Conservation (phyloP, 192 early-diverging fungal species). For the Obelidium mucronatum region DNA sequence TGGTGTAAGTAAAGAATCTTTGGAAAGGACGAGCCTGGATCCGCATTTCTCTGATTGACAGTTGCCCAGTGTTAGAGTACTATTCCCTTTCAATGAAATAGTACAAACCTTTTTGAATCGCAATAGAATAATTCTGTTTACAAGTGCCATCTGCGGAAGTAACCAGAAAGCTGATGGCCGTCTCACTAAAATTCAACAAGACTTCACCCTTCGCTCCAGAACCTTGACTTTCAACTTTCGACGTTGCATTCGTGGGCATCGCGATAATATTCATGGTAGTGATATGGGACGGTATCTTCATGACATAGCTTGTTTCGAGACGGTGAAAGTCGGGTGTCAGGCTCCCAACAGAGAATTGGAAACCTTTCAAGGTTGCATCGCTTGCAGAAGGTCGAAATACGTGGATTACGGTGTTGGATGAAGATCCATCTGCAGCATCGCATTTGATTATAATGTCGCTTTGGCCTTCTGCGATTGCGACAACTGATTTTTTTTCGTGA, state of each 20-base stretch:
- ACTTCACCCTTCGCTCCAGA: not conserved
- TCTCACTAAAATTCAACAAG: conserved; percentile 21
- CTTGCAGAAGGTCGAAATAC: conserved; percentile 46
- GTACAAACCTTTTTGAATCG: conserved; percentile 35
- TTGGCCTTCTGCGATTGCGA: conserved; percentile 36
- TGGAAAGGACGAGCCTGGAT: not conserved
- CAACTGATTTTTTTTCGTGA: too few species aligned
- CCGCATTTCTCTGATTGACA: too few species aligned
- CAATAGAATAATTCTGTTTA: conserved; percentile 25
- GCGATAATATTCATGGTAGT: not conserved
- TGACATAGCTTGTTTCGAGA: conserved; percentile 44
- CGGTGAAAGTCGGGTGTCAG: conserved; percentile 51
- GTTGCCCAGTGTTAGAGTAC: too few species aligned
- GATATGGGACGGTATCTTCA: conserved; percentile 19
- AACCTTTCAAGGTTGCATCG: conserved; percentile 43
- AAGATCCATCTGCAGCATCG: conserved; percentile 55
- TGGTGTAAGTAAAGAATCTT: not conserved
- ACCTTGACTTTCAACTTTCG: not conserved
- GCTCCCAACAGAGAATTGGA: conserved; percentile 36
- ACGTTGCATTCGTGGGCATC: conserved; percentile 11
- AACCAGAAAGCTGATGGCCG: conserved; percentile 33
- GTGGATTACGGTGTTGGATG: conserved; percentile 40
- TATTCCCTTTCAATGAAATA: too few species aligned
- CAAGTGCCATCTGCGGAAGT: conserved; percentile 29
- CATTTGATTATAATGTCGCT: conserved; percentile 52